Evolutionary conservation across 2,329 filamentous ascomycete genomes (phyloP), one percentile per base, ranked within the genome.

Genomic region (Endocalyx cinctus): DNA sequence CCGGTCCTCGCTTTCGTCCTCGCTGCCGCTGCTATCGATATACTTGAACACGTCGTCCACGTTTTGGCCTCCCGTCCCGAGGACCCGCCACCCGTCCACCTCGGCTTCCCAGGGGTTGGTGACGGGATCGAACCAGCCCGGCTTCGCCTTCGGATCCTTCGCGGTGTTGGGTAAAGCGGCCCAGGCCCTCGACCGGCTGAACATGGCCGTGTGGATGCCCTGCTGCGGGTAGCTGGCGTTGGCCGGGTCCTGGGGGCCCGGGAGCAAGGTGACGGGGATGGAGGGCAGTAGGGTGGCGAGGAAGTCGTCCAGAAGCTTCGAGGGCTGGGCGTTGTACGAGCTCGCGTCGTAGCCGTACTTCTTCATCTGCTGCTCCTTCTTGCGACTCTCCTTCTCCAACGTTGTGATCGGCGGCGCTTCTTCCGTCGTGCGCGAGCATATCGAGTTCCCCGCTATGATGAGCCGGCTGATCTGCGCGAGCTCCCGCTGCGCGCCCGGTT

Each of bases 261-360:
- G 87, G 42, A 98, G 74, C 13, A 98, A 67, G 0, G 92, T 98
- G 34, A 98, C 70, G 4, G 92, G 89, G 17, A 98, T 77, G 12
- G 82, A 84, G 2, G 89, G 88, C 4, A 98, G 76, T 10, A 98
- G 69, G 29, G 83, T 74, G 2, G 83, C 70, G 20, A 98, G 74
- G 57, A 95, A 92, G 5, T 76, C 72, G 64, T 98, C 92, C 20
- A 98, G 74, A 29, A 86, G 81, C 36, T 84, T 79, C 4, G 87
- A 88, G 1, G 92, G 92, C 2, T 84, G 70, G 2, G 90, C 72
- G 55, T 98, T 95, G 68, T 96, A 98, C 1, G 84, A 63, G 34
- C 82, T 81, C 37, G 86, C 79, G 59, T 98, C 92, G 64, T 97
- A 97, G 39, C 92, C 90, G 62, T 96, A 97, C 57, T 94, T 95